phyloP scores from a whole-genome alignment of 2,329 filamentous ascomycete species.

The Sporothrix brunneoviolacea region DNA sequence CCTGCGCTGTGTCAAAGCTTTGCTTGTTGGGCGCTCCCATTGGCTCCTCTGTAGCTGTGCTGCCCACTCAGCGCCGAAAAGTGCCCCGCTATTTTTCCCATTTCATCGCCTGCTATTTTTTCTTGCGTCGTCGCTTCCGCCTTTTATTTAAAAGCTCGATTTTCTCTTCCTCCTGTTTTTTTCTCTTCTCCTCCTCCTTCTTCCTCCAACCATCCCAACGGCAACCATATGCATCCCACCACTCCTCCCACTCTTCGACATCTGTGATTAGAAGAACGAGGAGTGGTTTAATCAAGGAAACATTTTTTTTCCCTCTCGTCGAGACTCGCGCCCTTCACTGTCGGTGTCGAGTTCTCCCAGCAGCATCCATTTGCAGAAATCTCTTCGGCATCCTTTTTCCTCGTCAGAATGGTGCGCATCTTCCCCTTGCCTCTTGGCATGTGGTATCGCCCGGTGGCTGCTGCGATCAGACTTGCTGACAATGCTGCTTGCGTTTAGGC shows the following conservation, averaged over 20 bases:
- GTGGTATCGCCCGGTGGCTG: background rate
- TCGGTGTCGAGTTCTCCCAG: slow-evolving; percentile 10
- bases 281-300: slow-evolving; percentile 8
- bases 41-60: background rate
- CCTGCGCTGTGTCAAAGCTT: background rate
- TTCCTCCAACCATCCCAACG: background rate
- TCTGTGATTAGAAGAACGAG: slow-evolving; percentile 3
- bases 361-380: background rate
- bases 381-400: background rate
- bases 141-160: slow-evolving; percentile 1
- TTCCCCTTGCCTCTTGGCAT: background rate
- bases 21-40: background rate
- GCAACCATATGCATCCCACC: background rate
- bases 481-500: slow-evolving; percentile 36
- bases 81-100: slow-evolving; percentile 4
- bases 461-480: slow-evolving; percentile 11
- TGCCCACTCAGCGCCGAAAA: slow-evolving; percentile 7
- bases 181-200: background rate
- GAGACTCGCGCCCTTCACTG: slow-evolving; percentile 14
- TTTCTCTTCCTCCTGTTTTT: background rate
- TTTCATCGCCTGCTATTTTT: slow-evolving; percentile 9
- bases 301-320: background rate
- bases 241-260: background rate
- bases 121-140: slow-evolving; percentile 6
- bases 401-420: background rate